Evolutionary conservation across 2,329 filamentous ascomycete genomes (phyloP), one percentile per base, ranked within the genome.

Genomic region (Venturia asperata): DNA sequence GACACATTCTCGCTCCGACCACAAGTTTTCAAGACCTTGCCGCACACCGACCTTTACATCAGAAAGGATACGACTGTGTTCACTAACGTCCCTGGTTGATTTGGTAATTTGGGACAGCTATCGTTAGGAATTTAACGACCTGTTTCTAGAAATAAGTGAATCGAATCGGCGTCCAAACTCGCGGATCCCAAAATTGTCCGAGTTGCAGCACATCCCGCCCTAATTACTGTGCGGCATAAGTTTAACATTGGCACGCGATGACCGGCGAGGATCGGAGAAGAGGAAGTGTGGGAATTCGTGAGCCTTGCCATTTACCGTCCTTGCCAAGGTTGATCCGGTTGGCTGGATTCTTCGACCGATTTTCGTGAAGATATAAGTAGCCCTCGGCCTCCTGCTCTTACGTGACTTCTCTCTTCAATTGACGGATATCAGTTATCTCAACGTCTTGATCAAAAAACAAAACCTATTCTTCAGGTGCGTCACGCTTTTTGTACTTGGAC

Each of bases 301-400:
- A 21, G 41, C 19, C 19, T 45, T 13, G 42, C 21, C 43, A 37
- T 37, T 11, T 63, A 19, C 37, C 58, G 37, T 61, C 34, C 19
- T 42, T 61, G 42, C 58, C 58, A 43, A 24, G 37, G 58, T 61
- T 60, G 55, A 34, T 56, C 52, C 24, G 13, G 24, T 56, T 56
- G 52, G 52, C 52, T 56, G 52, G 10, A 15, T 13, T 30, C 17
- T 15, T 17, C 5, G 21, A 27, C 52, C 4, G 24, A 19, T 56
- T 27, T 15, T 39, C 15, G 34, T 39, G 34, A 21, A 39, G 6
- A 21, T 61, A 42, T 39, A 39, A 61, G n/a, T 42, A 43, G n/a
- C 37, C 60, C 61, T 63, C 52, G 27, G 52, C 52, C 27, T 47
- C 61, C 27, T 37, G n/a, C 43, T 43, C 19, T 63, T 52, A 42